phyloP scores from a whole-genome alignment of 441 rosid genomes.

The Sinapis alba region DNA sequence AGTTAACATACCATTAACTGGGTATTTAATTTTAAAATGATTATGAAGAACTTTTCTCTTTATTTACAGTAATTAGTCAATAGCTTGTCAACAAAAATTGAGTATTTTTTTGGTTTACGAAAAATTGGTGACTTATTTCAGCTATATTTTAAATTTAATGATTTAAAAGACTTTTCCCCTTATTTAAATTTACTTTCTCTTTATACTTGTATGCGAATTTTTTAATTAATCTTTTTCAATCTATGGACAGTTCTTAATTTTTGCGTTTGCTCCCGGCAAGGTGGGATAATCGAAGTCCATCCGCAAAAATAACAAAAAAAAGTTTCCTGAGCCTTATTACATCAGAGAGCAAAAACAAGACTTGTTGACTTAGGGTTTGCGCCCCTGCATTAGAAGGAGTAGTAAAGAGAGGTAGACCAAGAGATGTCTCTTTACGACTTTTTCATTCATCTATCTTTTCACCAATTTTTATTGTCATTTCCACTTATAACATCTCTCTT shows the following conservation, averaged over 20 bases:
- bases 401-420: background rate
- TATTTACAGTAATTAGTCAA: no score
- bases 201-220: no score
- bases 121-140: no score
- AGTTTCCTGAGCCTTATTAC: background rate
- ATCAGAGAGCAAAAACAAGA: background rate
- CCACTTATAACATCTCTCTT: constrained; percentile 4
- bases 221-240: no score
- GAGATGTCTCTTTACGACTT: background rate
- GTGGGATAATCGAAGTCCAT: background rate
- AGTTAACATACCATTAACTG: no score
- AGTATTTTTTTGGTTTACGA: no score
- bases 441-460: background rate
- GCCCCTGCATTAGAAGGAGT: background rate
- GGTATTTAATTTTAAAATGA: no score
- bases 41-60: no score
- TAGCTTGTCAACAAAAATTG: no score
- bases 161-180: no score
- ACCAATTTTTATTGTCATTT: background rate
- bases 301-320: background rate
- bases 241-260: background rate
- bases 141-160: no score
- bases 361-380: background rate
- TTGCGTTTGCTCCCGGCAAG: background rate
- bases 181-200: no score